These are phyloP conservation scores for Penicillium flavigenum DNA, from an alignment of 495 filamentous ascomycete genomes.

Conservation along the genomic window DNA sequence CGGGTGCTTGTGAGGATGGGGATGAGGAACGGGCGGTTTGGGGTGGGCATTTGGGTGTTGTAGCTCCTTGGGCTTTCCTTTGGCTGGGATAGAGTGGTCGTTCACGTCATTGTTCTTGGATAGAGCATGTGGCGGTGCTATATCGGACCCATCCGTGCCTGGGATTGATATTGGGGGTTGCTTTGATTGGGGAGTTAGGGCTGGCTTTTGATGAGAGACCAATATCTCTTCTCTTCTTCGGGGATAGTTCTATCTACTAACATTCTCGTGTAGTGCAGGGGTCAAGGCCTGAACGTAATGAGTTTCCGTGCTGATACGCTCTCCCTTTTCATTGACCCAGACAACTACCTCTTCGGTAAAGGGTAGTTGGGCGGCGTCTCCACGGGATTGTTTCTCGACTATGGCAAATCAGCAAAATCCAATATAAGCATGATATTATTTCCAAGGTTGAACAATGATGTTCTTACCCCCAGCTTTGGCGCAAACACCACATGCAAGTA, in stretches of 20 bases:
- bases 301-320: conserved; percentile 41
- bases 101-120: not conserved
- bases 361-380: conserved; percentile 9
- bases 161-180: conserved; percentile 3
- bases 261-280: conserved; percentile 9
- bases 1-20: conserved; percentile 7
- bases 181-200: not conserved
- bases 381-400: conserved; percentile 10
- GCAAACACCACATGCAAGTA: conserved; percentile 18
- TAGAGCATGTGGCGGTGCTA: not conserved
- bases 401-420: conserved; percentile 6
- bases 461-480: conserved; percentile 21
- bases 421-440: not conserved
- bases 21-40: conserved; percentile 10
- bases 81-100: not conserved
- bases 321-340: conserved; percentile 63
- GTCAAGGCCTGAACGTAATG: conserved; percentile 9
- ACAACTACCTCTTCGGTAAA: conserved; percentile 55
- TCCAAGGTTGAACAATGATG: not conserved
- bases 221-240: conserved; percentile 3
- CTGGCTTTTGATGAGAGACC: conserved; percentile 2
- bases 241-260: conserved; percentile 17
- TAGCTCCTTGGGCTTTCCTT: not conserved
- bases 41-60: not conserved
- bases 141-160: not conserved